A percentile compares a stretch with the other conserved stretches of the same genome.
These are phyloP conservation scores for Gnaphalium uliginosum DNA, from an alignment of 129 eudicot genomes.

Conservation along the genomic window DNA sequence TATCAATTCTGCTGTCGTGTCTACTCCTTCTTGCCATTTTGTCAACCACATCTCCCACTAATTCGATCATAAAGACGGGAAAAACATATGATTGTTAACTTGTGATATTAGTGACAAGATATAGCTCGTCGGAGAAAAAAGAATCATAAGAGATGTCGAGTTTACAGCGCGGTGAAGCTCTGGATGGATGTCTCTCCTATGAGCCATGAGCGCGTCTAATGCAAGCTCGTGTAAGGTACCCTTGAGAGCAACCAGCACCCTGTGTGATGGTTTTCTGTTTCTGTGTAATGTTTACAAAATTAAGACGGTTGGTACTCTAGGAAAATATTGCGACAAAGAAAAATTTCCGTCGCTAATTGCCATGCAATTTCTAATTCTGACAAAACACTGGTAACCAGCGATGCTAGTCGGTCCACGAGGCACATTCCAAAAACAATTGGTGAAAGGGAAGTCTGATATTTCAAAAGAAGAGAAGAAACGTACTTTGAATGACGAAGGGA, in stretches of 20 bases:
- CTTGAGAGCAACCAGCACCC: slow-evolving; percentile 46
- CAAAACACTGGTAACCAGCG: too few relatives aligned
- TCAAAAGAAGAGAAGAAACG: not conserved
- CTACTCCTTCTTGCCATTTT: not conserved
- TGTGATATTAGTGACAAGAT: not conserved
- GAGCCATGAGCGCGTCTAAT: slow-evolving; percentile 52
- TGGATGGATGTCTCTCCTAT: slow-evolving; percentile 58
- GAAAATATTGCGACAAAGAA: not conserved
- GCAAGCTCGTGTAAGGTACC: slow-evolving; percentile 66
- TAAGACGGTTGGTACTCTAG: not conserved
- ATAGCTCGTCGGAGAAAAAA: not conserved
- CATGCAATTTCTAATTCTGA: too few relatives aligned
- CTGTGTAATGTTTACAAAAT: slow-evolving; percentile 27
- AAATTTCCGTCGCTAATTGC: not conserved
- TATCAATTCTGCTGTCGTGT: not conserved
- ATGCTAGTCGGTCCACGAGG: too few relatives aligned
- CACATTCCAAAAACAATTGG: too few relatives aligned
- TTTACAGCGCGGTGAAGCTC: slow-evolving; percentile 61
- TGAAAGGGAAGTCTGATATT: not conserved
- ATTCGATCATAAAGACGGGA: not conserved
- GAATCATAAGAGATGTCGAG: not conserved
- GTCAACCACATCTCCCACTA: slow-evolving; percentile 50
- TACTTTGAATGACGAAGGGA: slow-evolving; percentile 18
- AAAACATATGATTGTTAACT: not conserved
- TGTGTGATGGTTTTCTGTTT: slow-evolving; percentile 34